Conservation (phyloP, 306 rosid genomes). For the Lotus japonicus region DNA sequence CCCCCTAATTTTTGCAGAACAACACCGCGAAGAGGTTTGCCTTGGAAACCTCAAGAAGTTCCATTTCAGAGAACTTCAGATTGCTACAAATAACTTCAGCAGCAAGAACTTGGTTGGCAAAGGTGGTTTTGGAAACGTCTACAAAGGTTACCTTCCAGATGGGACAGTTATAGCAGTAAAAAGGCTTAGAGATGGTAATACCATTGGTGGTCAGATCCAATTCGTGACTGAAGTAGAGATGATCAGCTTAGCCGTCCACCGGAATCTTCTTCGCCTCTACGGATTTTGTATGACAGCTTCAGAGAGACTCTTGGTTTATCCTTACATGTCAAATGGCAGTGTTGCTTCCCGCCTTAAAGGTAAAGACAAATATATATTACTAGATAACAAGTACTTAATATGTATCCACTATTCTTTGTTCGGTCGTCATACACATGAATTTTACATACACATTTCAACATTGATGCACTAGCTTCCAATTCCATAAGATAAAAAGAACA, state of each 20-base stretch:
- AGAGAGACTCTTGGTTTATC: constrained; percentile 89
- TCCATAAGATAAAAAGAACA: not conserved
- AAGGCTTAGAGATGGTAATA: constrained; percentile 86
- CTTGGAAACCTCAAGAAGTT: constrained; percentile 84
- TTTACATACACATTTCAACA: not conserved
- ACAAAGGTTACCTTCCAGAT: constrained; percentile 79
- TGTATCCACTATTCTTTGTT: not conserved
- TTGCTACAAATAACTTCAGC: constrained; percentile 87
- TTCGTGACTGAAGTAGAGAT: constrained; percentile 94
- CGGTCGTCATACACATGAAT: not conserved
- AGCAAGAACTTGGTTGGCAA: constrained; percentile 77
- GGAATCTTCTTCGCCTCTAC: constrained; percentile 84
- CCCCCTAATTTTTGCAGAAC: constrained; percentile 44
- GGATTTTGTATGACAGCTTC: constrained; percentile 82
- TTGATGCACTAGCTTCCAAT: not conserved
- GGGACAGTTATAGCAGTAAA: constrained; percentile 81
- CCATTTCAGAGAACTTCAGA: constrained; percentile 85
- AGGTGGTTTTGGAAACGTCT: constrained; percentile 96
- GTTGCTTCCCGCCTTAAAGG: constrained; percentile 93
- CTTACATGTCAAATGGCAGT: constrained; percentile 96
- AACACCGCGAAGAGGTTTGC: constrained; percentile 62
- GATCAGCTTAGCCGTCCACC: constrained; percentile 93
- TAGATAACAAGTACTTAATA: not conserved
- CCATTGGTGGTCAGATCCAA: constrained; percentile 78
- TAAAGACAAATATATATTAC: constrained; percentile 4